Conservation (phyloP, 1,284 basidiomycete species). For the Trametes hirsuta region DNA sequence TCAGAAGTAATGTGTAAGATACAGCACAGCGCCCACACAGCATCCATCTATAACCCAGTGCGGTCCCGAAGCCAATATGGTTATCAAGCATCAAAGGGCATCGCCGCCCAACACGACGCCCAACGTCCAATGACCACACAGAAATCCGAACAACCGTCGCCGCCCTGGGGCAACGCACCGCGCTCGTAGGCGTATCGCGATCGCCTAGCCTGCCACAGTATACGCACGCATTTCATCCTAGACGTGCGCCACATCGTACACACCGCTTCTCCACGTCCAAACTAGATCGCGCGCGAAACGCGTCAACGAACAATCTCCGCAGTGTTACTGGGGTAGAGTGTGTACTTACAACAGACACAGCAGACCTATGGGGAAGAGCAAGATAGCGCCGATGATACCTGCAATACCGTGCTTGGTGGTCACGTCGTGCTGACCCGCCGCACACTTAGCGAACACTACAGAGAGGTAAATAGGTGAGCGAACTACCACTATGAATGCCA, state of each 20-base stretch:
- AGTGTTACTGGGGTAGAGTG: background rate
- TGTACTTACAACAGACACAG: conserved; percentile 26
- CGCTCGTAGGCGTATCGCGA: background rate
- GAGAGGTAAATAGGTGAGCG: background rate
- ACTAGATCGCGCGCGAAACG: background rate
- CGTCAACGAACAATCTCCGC: background rate
- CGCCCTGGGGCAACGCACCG: background rate
- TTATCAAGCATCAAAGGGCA: too few relatives aligned
- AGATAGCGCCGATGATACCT: conserved; percentile 28
- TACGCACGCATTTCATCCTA: background rate
- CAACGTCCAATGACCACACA: too few relatives aligned
- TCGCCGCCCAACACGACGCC: too few relatives aligned
- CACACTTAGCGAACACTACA: conserved; percentile 30
- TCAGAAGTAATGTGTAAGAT: too few relatives aligned
- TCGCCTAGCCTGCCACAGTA: background rate
- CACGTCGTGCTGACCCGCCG: conserved; percentile 30
- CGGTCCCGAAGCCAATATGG: too few relatives aligned
- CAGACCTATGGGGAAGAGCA: conserved; percentile 30
- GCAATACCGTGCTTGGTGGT: conserved; percentile 24
- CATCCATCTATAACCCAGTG: too few relatives aligned
- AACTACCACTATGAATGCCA: background rate
- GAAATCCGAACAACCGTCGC: background rate
- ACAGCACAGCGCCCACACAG: too few relatives aligned
- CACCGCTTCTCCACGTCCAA: conserved; percentile 17
- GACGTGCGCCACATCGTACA: conserved; percentile 15